A percentile compares a stretch with the other conserved stretches of the same genome.
Conservation (phyloP, 2,329 filamentous ascomycete species). For the Talaromyces sp. region DNA sequence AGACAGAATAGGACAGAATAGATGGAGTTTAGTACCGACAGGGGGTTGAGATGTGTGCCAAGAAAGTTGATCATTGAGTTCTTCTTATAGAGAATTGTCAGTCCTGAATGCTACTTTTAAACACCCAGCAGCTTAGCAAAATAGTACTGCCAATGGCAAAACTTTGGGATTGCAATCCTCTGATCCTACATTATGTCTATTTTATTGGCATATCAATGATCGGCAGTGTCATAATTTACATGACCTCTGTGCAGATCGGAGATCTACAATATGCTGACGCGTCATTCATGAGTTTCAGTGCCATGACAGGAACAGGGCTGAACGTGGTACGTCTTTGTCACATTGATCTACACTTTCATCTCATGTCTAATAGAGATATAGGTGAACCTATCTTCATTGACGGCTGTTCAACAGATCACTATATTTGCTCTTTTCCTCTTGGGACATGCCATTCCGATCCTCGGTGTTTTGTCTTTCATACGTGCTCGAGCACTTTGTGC, state of each 20-base stretch:
- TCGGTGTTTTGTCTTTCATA: slow-evolving; percentile 4
- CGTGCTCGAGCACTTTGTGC: slow-evolving; percentile 3
- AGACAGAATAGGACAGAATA: slow-evolving; percentile 11
- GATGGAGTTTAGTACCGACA: neutral
- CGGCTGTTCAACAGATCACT: slow-evolving; percentile 67
- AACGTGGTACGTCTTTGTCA: slow-evolving; percentile 55
- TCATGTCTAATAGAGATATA: slow-evolving; percentile 10
- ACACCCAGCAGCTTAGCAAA: neutral
- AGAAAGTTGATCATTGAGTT: neutral
- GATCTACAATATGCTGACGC: slow-evolving; percentile 64
- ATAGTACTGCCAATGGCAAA: slow-evolving; percentile 19
- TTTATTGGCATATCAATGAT: slow-evolving; percentile 61
- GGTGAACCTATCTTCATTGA: slow-evolving; percentile 59
- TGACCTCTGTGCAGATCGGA: slow-evolving; percentile 52
- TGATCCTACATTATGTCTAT: slow-evolving; percentile 67
- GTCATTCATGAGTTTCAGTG: slow-evolving; percentile 66
- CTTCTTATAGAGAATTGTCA: neutral
- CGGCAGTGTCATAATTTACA: slow-evolving; percentile 63
- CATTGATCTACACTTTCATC: neutral
- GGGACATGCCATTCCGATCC: slow-evolving; percentile 68
- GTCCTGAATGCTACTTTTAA: slow-evolving; percentile 11
- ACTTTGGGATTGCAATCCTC: slow-evolving; percentile 55
- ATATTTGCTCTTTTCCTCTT: slow-evolving; percentile 67
- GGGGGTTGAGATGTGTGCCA: neutral
- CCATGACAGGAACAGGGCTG: slow-evolving; percentile 68